A percentile compares a stretch with the other conserved stretches of the same genome.
Evolutionary conservation across 192 early-diverging fungal genomes (phyloP).

Genomic region (Funneliformis mosseae): DNA sequence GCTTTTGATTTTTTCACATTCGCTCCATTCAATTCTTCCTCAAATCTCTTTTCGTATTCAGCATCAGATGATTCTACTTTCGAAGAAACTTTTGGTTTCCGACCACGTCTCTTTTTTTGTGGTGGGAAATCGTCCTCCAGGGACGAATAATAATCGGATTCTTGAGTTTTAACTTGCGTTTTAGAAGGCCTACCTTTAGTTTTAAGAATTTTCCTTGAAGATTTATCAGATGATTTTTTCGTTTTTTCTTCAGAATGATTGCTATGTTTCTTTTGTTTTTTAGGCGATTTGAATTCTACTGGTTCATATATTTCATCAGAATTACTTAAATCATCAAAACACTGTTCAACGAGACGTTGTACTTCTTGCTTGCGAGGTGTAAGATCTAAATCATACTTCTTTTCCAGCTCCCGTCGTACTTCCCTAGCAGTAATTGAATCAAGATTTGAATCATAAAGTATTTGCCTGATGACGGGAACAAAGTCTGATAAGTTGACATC

Average conservation of each 20-base stretch:
- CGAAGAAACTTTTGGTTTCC: constrained; percentile 18
- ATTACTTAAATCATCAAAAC: constrained; percentile 25
- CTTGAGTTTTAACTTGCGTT: not conserved
- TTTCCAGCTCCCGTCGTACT: constrained; percentile 7
- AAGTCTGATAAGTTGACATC: constrained; percentile 1
- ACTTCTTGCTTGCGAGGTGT: constrained; percentile 6
- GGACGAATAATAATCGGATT: constrained; percentile 6
- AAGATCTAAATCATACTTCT: constrained; percentile 17
- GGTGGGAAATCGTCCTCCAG: constrained; percentile 14
- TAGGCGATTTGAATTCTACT: not conserved
- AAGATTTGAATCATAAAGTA: not conserved
- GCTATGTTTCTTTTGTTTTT: constrained; percentile 9
- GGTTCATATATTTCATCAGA: not conserved
- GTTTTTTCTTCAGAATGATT: not conserved
- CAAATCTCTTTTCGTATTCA: not conserved
- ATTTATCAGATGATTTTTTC: not conserved
- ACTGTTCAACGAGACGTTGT: constrained; percentile 14
- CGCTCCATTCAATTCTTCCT: constrained; percentile 21
- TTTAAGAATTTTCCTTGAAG: constrained; percentile 6
- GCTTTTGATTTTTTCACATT: constrained; percentile 24
- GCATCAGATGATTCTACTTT: constrained; percentile 17
- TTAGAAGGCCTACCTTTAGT: constrained; percentile 11
- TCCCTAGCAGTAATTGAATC: not conserved
- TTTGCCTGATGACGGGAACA: constrained; percentile 5
- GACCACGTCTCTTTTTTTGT: constrained; percentile 23